Percentiles rank a stretch among this genome's conserved stretches.
These are phyloP conservation scores for Collybia mongolica DNA, from an alignment of 768 basidiomycete genomes.

Conservation along the genomic window DNA sequence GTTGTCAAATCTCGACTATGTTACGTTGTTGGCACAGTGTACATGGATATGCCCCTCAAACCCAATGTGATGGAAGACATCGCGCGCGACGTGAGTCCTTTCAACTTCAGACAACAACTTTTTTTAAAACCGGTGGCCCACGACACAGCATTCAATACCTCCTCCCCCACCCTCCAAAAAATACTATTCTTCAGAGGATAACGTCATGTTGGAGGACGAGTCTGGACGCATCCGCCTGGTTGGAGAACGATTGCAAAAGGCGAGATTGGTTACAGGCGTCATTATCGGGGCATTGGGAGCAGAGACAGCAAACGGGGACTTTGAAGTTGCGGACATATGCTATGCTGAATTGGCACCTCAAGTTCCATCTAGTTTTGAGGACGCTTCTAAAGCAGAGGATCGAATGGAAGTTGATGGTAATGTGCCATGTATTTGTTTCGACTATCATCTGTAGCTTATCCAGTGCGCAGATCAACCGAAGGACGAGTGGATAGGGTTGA, in stretches of 20 bases:
- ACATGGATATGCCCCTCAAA: slow-evolving; percentile 99
- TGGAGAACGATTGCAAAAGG: slow-evolving; percentile 63
- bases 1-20: slow-evolving; percentile 83
- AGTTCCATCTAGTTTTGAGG: slow-evolving; percentile 23
- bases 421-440: slow-evolving; percentile 18
- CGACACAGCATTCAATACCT: slow-evolving; percentile 78
- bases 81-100: slow-evolving; percentile 76
- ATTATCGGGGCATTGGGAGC: slow-evolving; percentile 88
- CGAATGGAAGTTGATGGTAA: slow-evolving; percentile 73
- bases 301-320: slow-evolving; percentile 87
- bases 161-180: slow-evolving; percentile 77
- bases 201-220: slow-evolving; percentile 92
- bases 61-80: slow-evolving; percentile 97
- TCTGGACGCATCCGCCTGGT: slow-evolving; percentile 89
- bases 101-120: slow-evolving; percentile 1
- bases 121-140: not conserved
- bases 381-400: slow-evolving; percentile 22
- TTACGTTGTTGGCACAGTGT: slow-evolving; percentile 92
- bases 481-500: slow-evolving; percentile 80
- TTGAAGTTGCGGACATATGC: slow-evolving; percentile 90
- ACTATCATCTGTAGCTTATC: slow-evolving; percentile 3
- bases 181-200: slow-evolving; percentile 75
- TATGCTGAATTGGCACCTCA: slow-evolving; percentile 82
- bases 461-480: slow-evolving; percentile 13
- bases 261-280: slow-evolving; percentile 83